Evolutionary conservation across 1,139 yeast species (phyloP).

Genomic region (Saccharomyces hybrid): DNA sequence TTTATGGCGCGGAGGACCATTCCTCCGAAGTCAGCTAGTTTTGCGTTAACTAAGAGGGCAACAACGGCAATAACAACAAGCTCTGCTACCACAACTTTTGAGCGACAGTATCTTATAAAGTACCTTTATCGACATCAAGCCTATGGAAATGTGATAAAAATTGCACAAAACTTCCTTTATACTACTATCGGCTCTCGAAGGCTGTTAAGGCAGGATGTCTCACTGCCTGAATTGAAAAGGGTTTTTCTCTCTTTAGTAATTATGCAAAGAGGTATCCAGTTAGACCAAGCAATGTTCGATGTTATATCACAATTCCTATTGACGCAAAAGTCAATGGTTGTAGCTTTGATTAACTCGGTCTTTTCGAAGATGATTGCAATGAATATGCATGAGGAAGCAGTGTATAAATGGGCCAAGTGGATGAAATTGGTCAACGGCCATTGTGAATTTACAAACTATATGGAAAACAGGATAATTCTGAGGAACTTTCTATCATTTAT

Average conservation of each 20-base stretch:
- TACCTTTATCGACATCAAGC: conserved; percentile 13
- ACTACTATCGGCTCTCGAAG: conserved; percentile 4
- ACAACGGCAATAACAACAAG: not conserved
- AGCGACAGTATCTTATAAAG: conserved; percentile 13
- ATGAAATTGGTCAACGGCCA: conserved; percentile 21
- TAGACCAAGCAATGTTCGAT: conserved; percentile 14
- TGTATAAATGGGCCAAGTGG: conserved; percentile 23
- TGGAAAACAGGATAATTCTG: conserved; percentile 13
- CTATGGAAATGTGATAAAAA: conserved; percentile 9
- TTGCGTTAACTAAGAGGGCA: not conserved
- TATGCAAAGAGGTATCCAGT: conserved; percentile 6
- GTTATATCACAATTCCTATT: conserved; percentile 21
- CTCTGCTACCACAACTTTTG: conserved; percentile 1
- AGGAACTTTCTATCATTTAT: conserved; percentile 8
- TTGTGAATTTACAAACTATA: conserved; percentile 20
- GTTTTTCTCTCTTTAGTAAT: conserved; percentile 17
- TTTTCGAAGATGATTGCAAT: conserved; percentile 9
- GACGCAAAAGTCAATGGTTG: conserved; percentile 10
- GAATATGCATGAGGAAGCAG: conserved; percentile 7
- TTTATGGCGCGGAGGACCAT: not conserved
- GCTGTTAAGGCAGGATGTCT: conserved; percentile 9
- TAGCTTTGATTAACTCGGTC: conserved; percentile 12
- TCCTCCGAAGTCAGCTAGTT: not conserved
- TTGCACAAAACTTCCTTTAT: conserved; percentile 12
- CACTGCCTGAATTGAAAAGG: conserved; percentile 16